Base-by-base conservation (phyloP, 257 asterid genomes). In the Solanum virginianum region DNA sequence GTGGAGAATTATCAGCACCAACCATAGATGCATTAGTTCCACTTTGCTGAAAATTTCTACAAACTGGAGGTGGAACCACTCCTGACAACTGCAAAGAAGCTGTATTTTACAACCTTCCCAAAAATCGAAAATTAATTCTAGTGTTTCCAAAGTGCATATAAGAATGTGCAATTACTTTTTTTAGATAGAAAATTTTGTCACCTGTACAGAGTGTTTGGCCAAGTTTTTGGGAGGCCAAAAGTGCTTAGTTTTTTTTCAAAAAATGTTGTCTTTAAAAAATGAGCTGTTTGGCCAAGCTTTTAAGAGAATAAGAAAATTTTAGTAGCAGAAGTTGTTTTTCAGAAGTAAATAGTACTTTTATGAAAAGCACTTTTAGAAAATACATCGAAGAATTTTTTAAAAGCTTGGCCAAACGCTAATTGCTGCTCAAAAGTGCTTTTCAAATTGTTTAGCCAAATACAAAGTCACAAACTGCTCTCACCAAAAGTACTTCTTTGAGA, bases 51-150 rank as follows among this genome's bases (percentile, higher is more conserved):
- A 91, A 88, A 88, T 95, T 95, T 90, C 98, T 92, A 88, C 93
- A 91, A 85, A 95, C 47, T 71, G 97, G 98, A 72, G 99, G 98
- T 57, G 99, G 99, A 89, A 93, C 94, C 81, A 92, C 89, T 85
- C 97, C 98, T 85, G 99, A 97, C 87, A 92, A 87, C 99, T 96
- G 92, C 88, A 91, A 89, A 85, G 68, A 59, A 92, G 59, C 56
- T 74, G 22, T 74, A 45, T 45, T 47, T 22, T 13, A 74, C 59
- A 74, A 47, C 8, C 59, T 47, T 74, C 7, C 5, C 2, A 22
- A 45, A 47, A 83, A 80, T 69, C 26, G 53, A 68, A 79, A 32
- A 71, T n/a, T 16, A 47, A 74, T 74, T 29, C 59, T 13, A 22
- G 59, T 3, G 13, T 22, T 74, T 24, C 59, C 59, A 47, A 47